Conservation (phyloP, 305 asterid species). For the Euphrasia arctica region DNA sequence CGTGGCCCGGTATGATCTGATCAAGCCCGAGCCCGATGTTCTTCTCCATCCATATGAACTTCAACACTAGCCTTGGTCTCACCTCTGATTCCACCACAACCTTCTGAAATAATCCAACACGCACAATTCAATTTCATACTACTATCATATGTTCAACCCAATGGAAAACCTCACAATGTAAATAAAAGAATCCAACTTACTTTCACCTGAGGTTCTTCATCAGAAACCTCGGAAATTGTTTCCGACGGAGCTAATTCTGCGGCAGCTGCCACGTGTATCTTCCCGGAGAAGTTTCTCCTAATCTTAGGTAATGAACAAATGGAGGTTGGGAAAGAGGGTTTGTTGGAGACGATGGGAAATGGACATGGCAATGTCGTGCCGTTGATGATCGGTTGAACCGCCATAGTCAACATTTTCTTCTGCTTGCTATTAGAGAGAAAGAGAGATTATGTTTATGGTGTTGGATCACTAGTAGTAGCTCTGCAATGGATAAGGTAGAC, state of each 20-base stretch:
- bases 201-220: conserved; percentile 31
- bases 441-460: not conserved
- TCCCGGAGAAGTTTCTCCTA: conserved; percentile 23
- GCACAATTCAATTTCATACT: no score
- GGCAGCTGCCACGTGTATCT: conserved; percentile 30
- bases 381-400: conserved; percentile 36
- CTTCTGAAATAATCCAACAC: conserved; percentile 19
- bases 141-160: not conserved
- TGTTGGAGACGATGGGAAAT: conserved; percentile 36
- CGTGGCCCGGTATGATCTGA: conserved; percentile 69
- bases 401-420: conserved; percentile 37
- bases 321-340: conserved; percentile 30
- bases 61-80: conserved; percentile 69
- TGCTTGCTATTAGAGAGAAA: conserved; percentile 3
- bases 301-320: conserved; percentile 21
- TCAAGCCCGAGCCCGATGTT: conserved; percentile 79
- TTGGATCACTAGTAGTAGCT: not conserved
- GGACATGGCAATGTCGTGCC: conserved; percentile 26
- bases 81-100: conserved; percentile 32
- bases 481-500: conserved; percentile 23
- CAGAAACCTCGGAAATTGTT: conserved; percentile 22
- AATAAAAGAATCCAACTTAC: not conserved
- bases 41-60: conserved; percentile 98
- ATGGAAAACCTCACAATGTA: not conserved
- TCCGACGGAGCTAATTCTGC: conserved; percentile 29